Evolutionary conservation across 305 asterid genomes (phyloP), one percentile per base, ranked within the genome.

Genomic region (Rubia occidens): DNA sequence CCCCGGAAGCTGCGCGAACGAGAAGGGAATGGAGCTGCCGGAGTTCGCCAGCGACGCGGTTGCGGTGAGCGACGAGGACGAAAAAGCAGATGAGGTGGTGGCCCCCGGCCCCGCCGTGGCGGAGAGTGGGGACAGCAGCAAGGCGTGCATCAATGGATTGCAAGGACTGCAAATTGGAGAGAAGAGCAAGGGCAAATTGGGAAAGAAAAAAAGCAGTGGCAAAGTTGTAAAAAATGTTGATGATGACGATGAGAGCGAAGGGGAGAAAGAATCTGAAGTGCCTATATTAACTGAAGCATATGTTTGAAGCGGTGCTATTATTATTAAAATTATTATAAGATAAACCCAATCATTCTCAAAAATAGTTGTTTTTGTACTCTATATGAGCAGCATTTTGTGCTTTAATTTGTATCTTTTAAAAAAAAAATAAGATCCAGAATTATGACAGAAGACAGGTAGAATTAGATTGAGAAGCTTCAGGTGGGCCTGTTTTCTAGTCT

Each of bases 141-240:
- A n/a, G n/a, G n/a, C n/a, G n/a, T 88, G 95, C 70, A 85, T 82
- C 11, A 95, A 82, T 71, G 95, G 85, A 15, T 47, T 86, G 78
- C 79, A 56, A 69, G 95, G 96, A 45, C 42, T 88, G 87, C 85
- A 73, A 69, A 84, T 87, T 69, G 89, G 82, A 17, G 86, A 18
- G 14, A 77, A 78, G 77, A 66, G 79, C 21, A 66, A 60, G 77
- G 81, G 76, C 44, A 64, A 56, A 15, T 69, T 71, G 73, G 87
- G 85, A 1, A 84, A 82, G 78, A 78, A 71, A 42, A 15, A 59
- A 42, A 65, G 3, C 15, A 62, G 26, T 43, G 47, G 35, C 47
- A 49, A 58, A 40, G 59, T 26, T 49, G 55, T 0, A 0, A 15
- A 49, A 3, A 49, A 0, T 49, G 29, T 26, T 40, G 80, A 79